These are phyloP conservation scores for Aspergillus puulaauensis DNA, from an alignment of 2,329 filamentous ascomycete genomes.

Conservation along the genomic window DNA sequence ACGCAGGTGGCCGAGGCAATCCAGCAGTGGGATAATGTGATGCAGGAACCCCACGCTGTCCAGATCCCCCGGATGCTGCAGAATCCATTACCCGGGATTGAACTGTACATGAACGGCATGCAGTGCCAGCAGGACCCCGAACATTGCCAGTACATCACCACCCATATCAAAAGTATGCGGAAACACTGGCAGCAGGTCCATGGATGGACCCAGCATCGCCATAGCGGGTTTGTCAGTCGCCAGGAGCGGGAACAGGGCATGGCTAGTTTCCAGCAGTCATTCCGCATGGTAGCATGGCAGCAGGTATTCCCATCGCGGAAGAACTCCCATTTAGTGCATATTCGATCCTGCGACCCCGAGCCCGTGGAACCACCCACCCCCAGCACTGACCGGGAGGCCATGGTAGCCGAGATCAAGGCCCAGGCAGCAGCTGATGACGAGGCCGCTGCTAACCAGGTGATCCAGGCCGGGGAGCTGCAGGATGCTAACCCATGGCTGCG, in stretches of 20 bases:
- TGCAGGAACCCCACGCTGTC: too few species aligned
- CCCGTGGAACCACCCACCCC: not conserved
- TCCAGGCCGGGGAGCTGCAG: not conserved
- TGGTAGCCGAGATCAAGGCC: not conserved
- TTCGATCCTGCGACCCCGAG: not conserved
- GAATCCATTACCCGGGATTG: too few species aligned
- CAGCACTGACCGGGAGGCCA: not conserved
- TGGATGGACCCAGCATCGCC: not conserved
- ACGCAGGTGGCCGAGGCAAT: too few species aligned
- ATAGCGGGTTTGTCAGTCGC: not conserved
- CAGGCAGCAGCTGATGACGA: fast-evolving
- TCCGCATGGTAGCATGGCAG: not conserved
- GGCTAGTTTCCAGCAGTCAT: not conserved
- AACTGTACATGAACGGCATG: too few species aligned
- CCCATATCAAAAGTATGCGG: not conserved
- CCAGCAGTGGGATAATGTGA: too few species aligned
- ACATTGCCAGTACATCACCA: not conserved
- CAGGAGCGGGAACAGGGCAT: not conserved
- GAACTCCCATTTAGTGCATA: not conserved
- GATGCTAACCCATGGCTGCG: not conserved
- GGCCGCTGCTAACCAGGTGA: not conserved
- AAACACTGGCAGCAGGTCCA: not conserved
- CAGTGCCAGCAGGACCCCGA: too few species aligned
- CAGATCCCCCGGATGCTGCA: too few species aligned
- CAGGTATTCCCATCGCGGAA: not conserved